Base-by-base conservation (phyloP, 169 alveolate genomes). In the Cystoisospora suis region DNA sequence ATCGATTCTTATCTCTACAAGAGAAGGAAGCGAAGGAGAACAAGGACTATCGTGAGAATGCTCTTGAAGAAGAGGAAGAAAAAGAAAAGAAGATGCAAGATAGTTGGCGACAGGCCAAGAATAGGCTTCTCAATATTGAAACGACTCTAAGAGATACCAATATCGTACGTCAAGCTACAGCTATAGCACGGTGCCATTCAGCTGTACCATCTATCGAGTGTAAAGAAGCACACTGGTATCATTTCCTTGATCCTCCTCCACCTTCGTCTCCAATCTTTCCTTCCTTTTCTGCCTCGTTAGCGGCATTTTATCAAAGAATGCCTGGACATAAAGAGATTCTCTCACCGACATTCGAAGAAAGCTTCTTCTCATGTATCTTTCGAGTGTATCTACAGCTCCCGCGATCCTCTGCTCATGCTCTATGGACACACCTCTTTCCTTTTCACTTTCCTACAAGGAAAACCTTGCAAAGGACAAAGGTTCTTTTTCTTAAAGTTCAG, bases 341-440 rank as follows among this genome's bases (percentile, higher is more conserved):
- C 72, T 34, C 72, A 56, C 87, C 46, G 87, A 49, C 59, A 49
- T 85, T 59, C 72, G 90, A 85, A 44, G 90, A 85, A 42, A 15
- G 81, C 23, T 85, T 85, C 42, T 85, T 85, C 42, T 46, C 38
- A 49, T 75, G 72, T 3, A 85, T 85, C n/a, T 44, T 75, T 58
- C 83, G 69, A 65, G 90, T 85, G 81, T 85, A 59, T 65, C 47
- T 85, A 38, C 90, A 85, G 38, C 90, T 85, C 45, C 90, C 90
- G 38, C 47, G 46, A 29, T 46, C 81, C 80, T 23, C 59, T 65
- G 72, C 75, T 49, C 70, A 85, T 46, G 72, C 72, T 47, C 36
- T 85, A 32, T 85, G 90, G 90, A 85, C 40, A 38, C 46, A 42
- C 17, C 75, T 85, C 3, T 85, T 85, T n/a, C 90, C 90, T 6